A percentile compares a stretch with the other conserved stretches of the same genome.
These are phyloP conservation scores for Ruellia speciosa DNA, from an alignment of 305 asterid genomes.

Conservation along the genomic window DNA sequence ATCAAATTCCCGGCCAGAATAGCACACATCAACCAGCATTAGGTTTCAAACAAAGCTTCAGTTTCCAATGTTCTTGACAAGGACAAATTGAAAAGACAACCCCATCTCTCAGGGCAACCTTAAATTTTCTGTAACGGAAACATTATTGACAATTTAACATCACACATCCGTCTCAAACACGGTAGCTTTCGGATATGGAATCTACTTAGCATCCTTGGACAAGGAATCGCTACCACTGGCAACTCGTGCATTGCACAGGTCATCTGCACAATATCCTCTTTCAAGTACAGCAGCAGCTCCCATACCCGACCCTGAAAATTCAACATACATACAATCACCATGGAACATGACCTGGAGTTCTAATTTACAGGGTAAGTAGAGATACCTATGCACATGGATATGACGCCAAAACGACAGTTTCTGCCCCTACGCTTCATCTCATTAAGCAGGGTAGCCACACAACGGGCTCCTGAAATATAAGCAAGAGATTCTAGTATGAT, in stretches of 20 bases:
- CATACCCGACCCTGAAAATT: slow-evolving; percentile 74
- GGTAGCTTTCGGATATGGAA: not conserved
- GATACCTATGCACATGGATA: slow-evolving; percentile 92
- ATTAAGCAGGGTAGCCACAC: slow-evolving; percentile 72
- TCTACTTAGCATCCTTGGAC: slow-evolving; percentile 36
- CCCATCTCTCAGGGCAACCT: not conserved
- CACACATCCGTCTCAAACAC: not conserved
- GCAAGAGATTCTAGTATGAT: not conserved
- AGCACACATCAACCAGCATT: not conserved
- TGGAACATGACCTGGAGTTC: not conserved
- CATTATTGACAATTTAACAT: not conserved
- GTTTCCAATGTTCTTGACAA: not conserved
- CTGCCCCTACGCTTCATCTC: slow-evolving; percentile 92
- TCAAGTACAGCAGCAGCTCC: slow-evolving; percentile 97
- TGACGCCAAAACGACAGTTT: slow-evolving; percentile 76
- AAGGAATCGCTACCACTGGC: slow-evolving; percentile 24
- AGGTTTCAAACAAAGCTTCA: not conserved
- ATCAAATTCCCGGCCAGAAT: too few relatives aligned
- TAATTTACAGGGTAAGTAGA: not conserved
- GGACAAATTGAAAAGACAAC: not conserved
- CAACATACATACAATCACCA: not conserved
- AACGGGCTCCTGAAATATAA: slow-evolving; percentile 61
- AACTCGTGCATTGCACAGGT: slow-evolving; percentile 37
- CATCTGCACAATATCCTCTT: slow-evolving; percentile 65
- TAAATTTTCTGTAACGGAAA: not conserved